Evolutionary conservation across 2,329 filamentous ascomycete species (phyloP).

Genomic region (Botrytis porri): DNA sequence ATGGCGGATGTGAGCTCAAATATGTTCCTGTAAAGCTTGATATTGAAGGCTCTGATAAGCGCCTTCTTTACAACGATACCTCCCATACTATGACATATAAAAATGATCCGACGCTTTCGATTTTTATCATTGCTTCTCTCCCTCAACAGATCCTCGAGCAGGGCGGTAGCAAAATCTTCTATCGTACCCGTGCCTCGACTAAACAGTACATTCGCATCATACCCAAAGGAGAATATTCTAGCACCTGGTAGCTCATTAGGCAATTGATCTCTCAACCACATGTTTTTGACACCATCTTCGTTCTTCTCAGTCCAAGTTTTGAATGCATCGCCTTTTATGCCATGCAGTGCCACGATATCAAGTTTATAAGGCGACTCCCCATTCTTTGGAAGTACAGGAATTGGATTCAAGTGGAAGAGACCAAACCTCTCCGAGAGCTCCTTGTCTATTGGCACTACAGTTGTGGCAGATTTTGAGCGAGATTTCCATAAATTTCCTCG

Average conservation of each 20-base stretch:
- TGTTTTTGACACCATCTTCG: slow-evolving; percentile 17
- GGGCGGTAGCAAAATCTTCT: slow-evolving; percentile 21
- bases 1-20: slow-evolving; percentile 35
- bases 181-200: slow-evolving; percentile 21
- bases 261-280: slow-evolving; percentile 30
- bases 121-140: neutral
- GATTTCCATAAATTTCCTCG: neutral
- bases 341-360: slow-evolving; percentile 29
- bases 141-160: slow-evolving; percentile 23
- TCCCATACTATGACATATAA: slow-evolving; percentile 32
- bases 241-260: slow-evolving; percentile 27
- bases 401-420: slow-evolving; percentile 9
- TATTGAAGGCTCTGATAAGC: slow-evolving; percentile 13
- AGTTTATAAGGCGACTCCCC: slow-evolving; percentile 7
- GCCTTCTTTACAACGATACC: slow-evolving; percentile 29
- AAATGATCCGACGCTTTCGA: slow-evolving; percentile 24
- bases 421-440: neutral
- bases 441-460: neutral
- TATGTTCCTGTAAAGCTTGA: slow-evolving; percentile 28
- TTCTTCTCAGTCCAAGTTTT: slow-evolving; percentile 29
- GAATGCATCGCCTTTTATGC: slow-evolving; percentile 26
- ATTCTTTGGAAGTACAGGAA: neutral
- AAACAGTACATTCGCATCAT: slow-evolving; percentile 24
- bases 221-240: slow-evolving; percentile 30
- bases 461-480: neutral